Conservation (phyloP, 2,329 filamentous ascomycete species). For the Exophiala spinifera region DNA sequence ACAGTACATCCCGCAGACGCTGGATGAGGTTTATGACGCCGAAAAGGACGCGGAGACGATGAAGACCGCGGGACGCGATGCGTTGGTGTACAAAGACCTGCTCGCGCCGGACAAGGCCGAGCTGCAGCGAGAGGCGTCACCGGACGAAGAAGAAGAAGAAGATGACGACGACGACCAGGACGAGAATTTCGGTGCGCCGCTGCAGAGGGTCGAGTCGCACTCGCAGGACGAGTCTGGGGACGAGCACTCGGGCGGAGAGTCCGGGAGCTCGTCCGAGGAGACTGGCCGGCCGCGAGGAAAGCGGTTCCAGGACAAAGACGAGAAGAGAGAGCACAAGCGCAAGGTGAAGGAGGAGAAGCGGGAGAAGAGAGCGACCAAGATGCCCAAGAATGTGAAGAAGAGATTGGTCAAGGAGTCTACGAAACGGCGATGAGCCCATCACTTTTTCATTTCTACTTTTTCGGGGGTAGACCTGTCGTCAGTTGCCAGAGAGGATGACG, state of each 20-base stretch:
- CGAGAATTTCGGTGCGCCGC: slow-evolving; percentile 24
- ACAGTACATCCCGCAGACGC: slow-evolving; percentile 92
- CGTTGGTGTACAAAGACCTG: slow-evolving; percentile 81
- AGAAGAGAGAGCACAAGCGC: slow-evolving; percentile 82
- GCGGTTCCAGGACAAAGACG: slow-evolving; percentile 86
- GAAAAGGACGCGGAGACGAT: slow-evolving; percentile 84
- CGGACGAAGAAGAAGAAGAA: too few species aligned
- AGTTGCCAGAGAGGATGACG: too few species aligned
- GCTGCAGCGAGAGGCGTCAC: slow-evolving; percentile 34
- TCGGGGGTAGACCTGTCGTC: too few species aligned
- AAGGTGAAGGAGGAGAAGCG: slow-evolving; percentile 93
- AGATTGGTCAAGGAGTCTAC: slow-evolving; percentile 65
- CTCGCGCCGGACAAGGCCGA: slow-evolving; percentile 53
- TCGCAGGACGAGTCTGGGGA: slow-evolving; percentile 37
- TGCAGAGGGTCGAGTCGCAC: background rate
- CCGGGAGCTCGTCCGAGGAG: slow-evolving; percentile 49
- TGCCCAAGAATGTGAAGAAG: slow-evolving; percentile 96
- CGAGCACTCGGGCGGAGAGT: slow-evolving; percentile 33
- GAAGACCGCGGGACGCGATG: slow-evolving; percentile 66
- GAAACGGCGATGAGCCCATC: slow-evolving; percentile 42
- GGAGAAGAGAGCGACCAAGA: slow-evolving; percentile 90
- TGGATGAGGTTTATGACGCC: slow-evolving; percentile 94
- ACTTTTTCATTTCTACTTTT: too few species aligned
- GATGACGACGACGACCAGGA: slow-evolving; percentile 41
- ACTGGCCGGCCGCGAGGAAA: slow-evolving; percentile 69